Percentiles rank a stretch among this genome's conserved stretches.
Conservation (phyloP, 495 filamentous ascomycete genomes). For the Corynascus novoguineensis region DNA sequence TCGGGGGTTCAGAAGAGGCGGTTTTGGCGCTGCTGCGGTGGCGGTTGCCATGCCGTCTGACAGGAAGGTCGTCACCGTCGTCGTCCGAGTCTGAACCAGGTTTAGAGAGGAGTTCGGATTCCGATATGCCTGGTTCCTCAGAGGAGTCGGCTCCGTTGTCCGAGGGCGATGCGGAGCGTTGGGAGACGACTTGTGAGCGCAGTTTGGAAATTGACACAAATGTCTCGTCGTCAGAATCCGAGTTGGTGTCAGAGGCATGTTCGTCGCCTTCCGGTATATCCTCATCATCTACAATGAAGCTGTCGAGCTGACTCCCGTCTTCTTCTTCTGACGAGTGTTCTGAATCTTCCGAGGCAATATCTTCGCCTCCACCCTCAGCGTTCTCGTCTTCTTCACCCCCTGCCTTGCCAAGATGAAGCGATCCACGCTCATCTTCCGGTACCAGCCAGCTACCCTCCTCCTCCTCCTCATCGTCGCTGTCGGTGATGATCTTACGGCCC, state of each 20-base stretch:
- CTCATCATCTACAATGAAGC: constrained; percentile 44
- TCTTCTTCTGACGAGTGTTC: constrained; percentile 30
- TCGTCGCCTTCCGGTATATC: constrained; percentile 3
- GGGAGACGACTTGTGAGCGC: constrained; percentile 28
- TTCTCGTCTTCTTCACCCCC: constrained; percentile 81
- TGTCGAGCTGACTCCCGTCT: constrained; percentile 43
- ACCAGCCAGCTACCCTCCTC: constrained; percentile 70
- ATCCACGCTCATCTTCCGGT: constrained; percentile 52
- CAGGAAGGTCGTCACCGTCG: constrained; percentile 8
- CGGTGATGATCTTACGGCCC: constrained; percentile 45
- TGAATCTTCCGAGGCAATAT: constrained; percentile 61
- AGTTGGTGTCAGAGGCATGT: constrained; percentile 41
- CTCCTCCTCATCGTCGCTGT: constrained; percentile 66
- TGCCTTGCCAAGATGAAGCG: constrained; percentile 61
- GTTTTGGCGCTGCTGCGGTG: not conserved
- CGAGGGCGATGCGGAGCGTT: not conserved
- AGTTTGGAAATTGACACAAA: constrained; percentile 41
- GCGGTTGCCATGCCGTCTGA: constrained; percentile 7
- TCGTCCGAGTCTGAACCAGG: constrained; percentile 41
- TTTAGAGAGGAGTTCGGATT: constrained; percentile 35
- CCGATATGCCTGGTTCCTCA: constrained; percentile 27
- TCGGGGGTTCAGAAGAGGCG: not conserved
- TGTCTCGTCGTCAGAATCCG: constrained; percentile 34
- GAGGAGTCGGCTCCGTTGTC: not conserved
- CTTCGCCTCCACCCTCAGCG: constrained; percentile 78